Evolutionary conservation across 495 filamentous ascomycete species (phyloP), one percentile per base, ranked within the genome.

Genomic region (Penicillium daleae): DNA sequence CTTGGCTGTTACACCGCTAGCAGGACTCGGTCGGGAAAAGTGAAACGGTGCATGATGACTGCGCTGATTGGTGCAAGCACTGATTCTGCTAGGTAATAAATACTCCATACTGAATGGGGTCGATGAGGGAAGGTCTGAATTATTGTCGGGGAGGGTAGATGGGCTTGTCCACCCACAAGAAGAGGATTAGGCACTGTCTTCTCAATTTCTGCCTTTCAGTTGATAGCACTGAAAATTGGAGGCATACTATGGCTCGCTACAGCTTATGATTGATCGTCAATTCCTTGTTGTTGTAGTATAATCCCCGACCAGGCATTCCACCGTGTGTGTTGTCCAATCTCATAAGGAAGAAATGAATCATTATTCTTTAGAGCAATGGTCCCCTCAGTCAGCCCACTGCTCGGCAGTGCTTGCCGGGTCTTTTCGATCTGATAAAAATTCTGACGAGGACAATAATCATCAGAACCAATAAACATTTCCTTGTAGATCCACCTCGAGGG

Each of bases 61-160:
- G 1, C 24, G 27, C 26, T 62, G 10, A 68, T 72, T 72, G 70
- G 70, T 37, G 21, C 7, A 27, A 62, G 37, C 22, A 37, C 60
- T 33, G 48, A 66, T 70, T 66, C 59, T 71, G 61, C 65, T 70
- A 66, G 60, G 67, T 66, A 68, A 70, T 72, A 48, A 68, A 70
- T 72, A 48, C 39, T 42, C 39, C 39, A 10, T 42, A 4, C 0
- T 21, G 39, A 19, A 22, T 39, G 35, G 35, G 15, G 40, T 46
- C 40, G 42, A 56, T 57, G 51, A 44, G 59, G 49, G 46, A 56
- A 39, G 57, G 27, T 44, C 57, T 37, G 56, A 61, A 44, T 3
- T 15, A 48, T 27, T n/a, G n/a, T n/a, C n/a, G n/a, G 35, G 44
- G 54, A 40, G 57, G 51, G 15, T 1, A 8, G n/a, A 13, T n/a